Conservation (phyloP, 192 early-diverging fungal species). For the Backusella psychrophila region DNA sequence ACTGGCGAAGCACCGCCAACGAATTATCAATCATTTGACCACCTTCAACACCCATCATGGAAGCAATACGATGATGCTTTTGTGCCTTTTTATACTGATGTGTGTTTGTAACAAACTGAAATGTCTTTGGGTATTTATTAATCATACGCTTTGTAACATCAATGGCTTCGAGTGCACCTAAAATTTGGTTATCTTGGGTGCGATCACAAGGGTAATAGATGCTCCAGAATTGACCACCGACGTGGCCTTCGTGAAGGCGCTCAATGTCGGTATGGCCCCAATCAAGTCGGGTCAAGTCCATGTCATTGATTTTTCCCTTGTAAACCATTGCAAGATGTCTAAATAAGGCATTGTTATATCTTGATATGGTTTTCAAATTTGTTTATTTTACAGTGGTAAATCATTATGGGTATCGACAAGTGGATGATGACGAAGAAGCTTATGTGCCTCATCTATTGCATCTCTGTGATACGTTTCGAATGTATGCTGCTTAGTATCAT, state of each 20-base stretch:
- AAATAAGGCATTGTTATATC: not conserved
- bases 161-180: slow-evolving; percentile 47
- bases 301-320: slow-evolving; percentile 21
- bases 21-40: slow-evolving; percentile 63
- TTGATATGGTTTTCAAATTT: too few species aligned
- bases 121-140: slow-evolving; percentile 37
- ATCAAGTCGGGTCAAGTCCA: slow-evolving; percentile 17
- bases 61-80: slow-evolving; percentile 47
- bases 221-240: slow-evolving; percentile 36
- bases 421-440: slow-evolving; percentile 17
- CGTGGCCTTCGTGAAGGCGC: slow-evolving; percentile 23
- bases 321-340: slow-evolving; percentile 23
- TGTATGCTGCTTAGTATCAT: not conserved
- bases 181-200: slow-evolving; percentile 22
- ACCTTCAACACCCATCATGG: slow-evolving; percentile 66
- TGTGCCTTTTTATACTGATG: slow-evolving; percentile 45
- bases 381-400: slow-evolving; percentile 18
- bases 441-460: slow-evolving; percentile 8
- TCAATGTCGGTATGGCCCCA: slow-evolving; percentile 28
- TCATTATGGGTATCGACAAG: slow-evolving; percentile 36
- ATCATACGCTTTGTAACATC: slow-evolving; percentile 61
- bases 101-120: slow-evolving; percentile 43
- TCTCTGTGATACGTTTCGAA: not conserved
- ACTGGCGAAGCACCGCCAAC: slow-evolving; percentile 45
- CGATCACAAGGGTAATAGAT: slow-evolving; percentile 25